Evolutionary conservation across 2,329 filamentous ascomycete genomes (phyloP), one percentile per base, ranked within the genome.

Genomic region (Juglanconis juglandina): DNA sequence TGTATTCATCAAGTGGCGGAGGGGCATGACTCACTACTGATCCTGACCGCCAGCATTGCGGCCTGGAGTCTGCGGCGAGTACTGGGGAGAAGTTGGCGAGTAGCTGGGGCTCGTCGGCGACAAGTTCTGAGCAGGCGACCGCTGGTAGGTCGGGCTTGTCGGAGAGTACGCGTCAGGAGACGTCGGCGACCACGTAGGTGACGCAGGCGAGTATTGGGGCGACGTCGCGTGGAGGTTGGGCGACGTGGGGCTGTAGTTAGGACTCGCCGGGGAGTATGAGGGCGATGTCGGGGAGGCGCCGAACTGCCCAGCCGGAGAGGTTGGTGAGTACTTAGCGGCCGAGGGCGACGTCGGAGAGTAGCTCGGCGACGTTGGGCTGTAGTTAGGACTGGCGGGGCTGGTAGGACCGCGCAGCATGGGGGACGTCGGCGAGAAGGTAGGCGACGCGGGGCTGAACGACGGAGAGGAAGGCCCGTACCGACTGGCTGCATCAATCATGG

Each of bases 171-270:
- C 78, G 63, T 81, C 79, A 11, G 84, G 84, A 46, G 89, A 92
- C 6, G 89, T 90, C 3, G 91, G 90, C 59, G 90, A 92, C 78
- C 90, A 93, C 32, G 82, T 85, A n/a, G 89, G 89, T 53, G 89
- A 91, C 3, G 87, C 87, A 51, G 89, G 88, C 37, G 82, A 85
- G 74, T 88, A 89, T 4, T 80, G 81, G n/a, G 81, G 85, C 64
- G 86, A 82, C 37, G 83, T 79, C 10, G 80, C 72, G 69, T 73
- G 79, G 67, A 82, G 74, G 70, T 80, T 84, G 66, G 80, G 87
- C 55, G 84, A 88, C 3, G 87, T 85, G n/a, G 87, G 87, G 69
- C 86, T 89, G 75, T 91, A 91, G 69, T 82, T 86, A 58, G 88
- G 88, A 66, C 85, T 88, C 5, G 86, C 87, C 3, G 88, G 87